Evolutionary conservation across 192 early-diverging fungal species (phyloP), one percentile per base, ranked within the genome.

Genomic region (Bifiguratus adelaidae): DNA sequence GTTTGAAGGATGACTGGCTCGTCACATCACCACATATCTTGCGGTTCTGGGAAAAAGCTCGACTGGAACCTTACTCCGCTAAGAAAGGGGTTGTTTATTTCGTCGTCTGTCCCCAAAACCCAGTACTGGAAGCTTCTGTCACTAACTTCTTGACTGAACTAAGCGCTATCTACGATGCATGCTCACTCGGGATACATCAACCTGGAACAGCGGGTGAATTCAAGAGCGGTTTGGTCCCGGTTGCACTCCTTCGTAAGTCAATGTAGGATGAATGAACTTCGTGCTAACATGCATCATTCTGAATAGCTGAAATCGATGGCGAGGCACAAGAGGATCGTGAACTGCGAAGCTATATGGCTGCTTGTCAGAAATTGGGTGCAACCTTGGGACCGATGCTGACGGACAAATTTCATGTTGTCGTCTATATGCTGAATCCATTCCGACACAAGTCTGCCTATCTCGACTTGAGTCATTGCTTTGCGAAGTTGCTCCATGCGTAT

Each of bases 31-130:
- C 76, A 3, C 63, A 71, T 2, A 55, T 74, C 12, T 26, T 78
- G 5, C 52, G 54, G 7, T 78, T 71, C 41, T 78, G 76, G 76
- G 76, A 78, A 20, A 74, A 71, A 5, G 47, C 72, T 18, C 65
- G 73, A 28, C 43, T 78, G 20, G 71, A 65, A 35, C 76, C 76
- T 1, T 74, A 69, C 28, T 74, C 70, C 1, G 43, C 42, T 19
- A 65, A 53, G 47, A 78, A 78, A 43, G 65, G 63, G 7, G 58
- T 78, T 20, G 55, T 45, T 3, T 78, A 74, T 44, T 74, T 72
- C 54, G 69, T 68, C 4, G 49, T 78, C 7, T 74, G 56, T 44
- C 76, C 71, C 5, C 56, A 64, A 25, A 59, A 65, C 1, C 53
- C 34, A 0, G 56, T 61, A 3, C 52, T 74, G 20, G 70, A 61